Evolutionary conservation across 139 green algal genomes (phyloP).

Genomic region (Eudorina sp.): DNA sequence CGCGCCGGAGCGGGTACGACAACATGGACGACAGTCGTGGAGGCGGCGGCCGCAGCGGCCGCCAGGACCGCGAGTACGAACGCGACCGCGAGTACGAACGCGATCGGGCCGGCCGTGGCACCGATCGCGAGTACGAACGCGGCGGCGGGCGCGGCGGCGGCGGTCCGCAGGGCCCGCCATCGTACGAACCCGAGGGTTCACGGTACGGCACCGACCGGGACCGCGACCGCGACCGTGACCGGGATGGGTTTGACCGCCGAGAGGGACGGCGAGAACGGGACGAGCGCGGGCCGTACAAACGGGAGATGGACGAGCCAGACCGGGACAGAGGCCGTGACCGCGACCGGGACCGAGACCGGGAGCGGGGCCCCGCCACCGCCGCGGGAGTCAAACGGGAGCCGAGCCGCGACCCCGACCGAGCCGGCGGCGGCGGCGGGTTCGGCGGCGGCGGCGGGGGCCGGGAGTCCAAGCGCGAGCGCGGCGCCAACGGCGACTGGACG

Average conservation of each 20-base stretch:
- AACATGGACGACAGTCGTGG: neutral
- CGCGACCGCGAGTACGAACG: constrained; percentile 1
- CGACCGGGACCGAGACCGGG: neutral
- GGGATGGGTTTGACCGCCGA: neutral
- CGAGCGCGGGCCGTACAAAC: no score
- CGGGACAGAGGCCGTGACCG: no score
- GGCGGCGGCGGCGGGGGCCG: neutral
- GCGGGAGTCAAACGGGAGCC: no score
- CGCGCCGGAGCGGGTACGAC: neutral
- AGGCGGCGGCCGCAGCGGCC: neutral
- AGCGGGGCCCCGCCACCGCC: no score
- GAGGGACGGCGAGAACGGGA: neutral
- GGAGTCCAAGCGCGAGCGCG: neutral
- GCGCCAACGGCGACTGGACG: neutral
- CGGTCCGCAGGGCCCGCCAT: neutral
- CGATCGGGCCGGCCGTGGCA: neutral
- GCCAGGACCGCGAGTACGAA: neutral
- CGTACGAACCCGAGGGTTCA: neutral
- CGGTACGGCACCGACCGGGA: neutral
- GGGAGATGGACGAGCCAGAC: no score
- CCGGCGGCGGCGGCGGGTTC: neutral
- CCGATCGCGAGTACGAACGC: neutral
- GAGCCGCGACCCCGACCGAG: neutral
- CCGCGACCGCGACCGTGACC: neutral
- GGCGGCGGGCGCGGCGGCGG: neutral